Percentiles rank a stretch among this genome's conserved stretches.
phyloP scores from a whole-genome alignment of 148 eudicot species.

The Persicaria tinctoria region DNA sequence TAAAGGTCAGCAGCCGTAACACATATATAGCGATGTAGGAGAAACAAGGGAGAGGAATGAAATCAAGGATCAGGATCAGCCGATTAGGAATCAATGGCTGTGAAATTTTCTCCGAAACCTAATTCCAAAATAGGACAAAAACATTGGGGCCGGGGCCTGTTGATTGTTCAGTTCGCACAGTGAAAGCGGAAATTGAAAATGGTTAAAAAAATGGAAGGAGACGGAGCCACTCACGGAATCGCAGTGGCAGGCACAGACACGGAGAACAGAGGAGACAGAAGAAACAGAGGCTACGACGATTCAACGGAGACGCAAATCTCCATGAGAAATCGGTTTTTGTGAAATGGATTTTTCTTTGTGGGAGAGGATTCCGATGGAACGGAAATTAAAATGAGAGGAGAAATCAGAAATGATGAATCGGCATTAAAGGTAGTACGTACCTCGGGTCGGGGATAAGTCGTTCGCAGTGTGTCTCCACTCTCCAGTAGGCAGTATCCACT shows the following conservation, averaged over 20 bases:
- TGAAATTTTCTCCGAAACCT: not conserved
- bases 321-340: not conserved
- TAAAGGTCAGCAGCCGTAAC: not conserved
- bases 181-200: not conserved
- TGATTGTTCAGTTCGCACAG: not conserved
- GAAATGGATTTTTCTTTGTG: not conserved
- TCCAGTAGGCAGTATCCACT: not conserved
- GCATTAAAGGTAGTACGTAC: not conserved
- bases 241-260: not conserved
- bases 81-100: constrained; percentile 11
- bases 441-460: not conserved
- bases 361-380: not conserved
- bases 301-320: constrained; percentile 10
- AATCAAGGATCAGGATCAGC: not conserved
- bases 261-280: not conserved
- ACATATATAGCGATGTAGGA: constrained; percentile 5
- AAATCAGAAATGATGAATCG: not conserved
- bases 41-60: not conserved
- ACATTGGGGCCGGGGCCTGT: not conserved
- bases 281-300: constrained; percentile 8
- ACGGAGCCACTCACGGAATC: not conserved
- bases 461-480: not conserved
- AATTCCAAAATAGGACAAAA: not conserved
- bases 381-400: not conserved
- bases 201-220: not conserved